Evolutionary conservation across 179 eudicot genomes (phyloP), one percentile per base, ranked within the genome.

Genomic region (Spinacia oleracea): DNA sequence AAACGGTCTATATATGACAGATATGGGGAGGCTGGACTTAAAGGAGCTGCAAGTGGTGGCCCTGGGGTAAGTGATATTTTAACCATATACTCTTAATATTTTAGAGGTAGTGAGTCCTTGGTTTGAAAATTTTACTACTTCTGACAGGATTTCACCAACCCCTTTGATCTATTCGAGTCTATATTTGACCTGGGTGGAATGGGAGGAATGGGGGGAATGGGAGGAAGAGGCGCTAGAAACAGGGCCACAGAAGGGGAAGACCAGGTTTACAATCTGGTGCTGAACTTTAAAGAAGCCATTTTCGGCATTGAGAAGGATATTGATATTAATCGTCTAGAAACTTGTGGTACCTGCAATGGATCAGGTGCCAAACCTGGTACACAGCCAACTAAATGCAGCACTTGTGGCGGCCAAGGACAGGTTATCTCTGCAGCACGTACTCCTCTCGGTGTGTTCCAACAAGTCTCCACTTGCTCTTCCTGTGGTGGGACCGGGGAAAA

Each of bases 1-100:
- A 96, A 93, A 83, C 94, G 97, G 75, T 89, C 98, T 48, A 91
- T 96, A 78, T 96, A 96, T 79, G 99, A 96, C 80, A 88, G 77
- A 80, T 96, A 89, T 77, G 99, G 99, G 50, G 99, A 96, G 89
- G 99, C 96, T 46, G 99, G 99, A 70, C 97, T 96, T 66, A 96
- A 93, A 87, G 98, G 99, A 55, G 92, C 87, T 72, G 97, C 93
- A 73, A 68, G 86, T 60, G 93, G 85, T 77, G 98, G 97, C 82
- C 89, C 77, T 76, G 98, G 98, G 88, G 99, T 96, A 84, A 89
- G 96, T 86, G 55, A 32, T 72, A 56, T 58, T 65, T 76, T 40
- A 27, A n/a, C 3, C 21, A 27, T 25, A 73, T 6, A 15, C 63
- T 29, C 38, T 48, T 25, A 20, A 16, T 65, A n/a, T 25, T 56